phyloP scores from a whole-genome alignment of 2,329 filamentous ascomycete genomes.

The Fusarium kyushuense region DNA sequence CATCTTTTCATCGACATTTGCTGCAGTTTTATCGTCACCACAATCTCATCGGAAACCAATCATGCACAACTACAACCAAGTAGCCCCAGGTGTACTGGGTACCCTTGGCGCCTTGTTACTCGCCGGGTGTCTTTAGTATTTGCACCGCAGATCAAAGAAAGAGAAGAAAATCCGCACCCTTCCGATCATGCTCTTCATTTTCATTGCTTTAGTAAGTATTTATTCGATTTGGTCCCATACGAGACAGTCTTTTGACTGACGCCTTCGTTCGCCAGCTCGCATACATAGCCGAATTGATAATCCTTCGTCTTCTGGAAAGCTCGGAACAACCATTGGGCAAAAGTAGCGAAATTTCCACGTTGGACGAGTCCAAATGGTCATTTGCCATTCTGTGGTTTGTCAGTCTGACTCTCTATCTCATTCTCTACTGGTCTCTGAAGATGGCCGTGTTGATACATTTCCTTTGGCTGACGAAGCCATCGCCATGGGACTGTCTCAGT shows the following conservation, averaged over 20 bases:
- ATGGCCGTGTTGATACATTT: not conserved
- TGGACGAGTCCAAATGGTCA: slow-evolving; percentile 32
- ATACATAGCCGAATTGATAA: slow-evolving; percentile 62
- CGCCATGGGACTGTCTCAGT: not conserved
- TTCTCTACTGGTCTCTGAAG: slow-evolving; percentile 46
- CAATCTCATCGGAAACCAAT: not conserved
- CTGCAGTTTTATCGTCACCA: no score
- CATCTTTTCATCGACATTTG: no score
- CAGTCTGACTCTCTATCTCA: slow-evolving; percentile 64
- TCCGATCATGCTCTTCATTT: slow-evolving; percentile 51
- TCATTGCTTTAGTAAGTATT: slow-evolving; percentile 53
- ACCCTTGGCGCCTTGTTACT: not conserved
- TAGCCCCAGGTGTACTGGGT: not conserved
- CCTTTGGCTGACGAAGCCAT: not conserved
- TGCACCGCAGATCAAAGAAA: not conserved
- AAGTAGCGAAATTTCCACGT: no score
- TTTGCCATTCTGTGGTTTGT: slow-evolving; percentile 55
- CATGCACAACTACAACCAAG: not conserved
- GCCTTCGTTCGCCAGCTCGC: slow-evolving; percentile 54
- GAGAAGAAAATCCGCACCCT: not conserved
- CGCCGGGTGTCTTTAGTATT: not conserved
- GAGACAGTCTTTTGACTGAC: slow-evolving; percentile 51
- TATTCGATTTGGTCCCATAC: slow-evolving; percentile 54
- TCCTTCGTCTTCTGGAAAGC: slow-evolving; percentile 58
- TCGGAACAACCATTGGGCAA: slow-evolving; percentile 56